These are phyloP conservation scores for Pichia sp. DNA, from an alignment of 1,139 yeast genomes.

Conservation along the genomic window DNA sequence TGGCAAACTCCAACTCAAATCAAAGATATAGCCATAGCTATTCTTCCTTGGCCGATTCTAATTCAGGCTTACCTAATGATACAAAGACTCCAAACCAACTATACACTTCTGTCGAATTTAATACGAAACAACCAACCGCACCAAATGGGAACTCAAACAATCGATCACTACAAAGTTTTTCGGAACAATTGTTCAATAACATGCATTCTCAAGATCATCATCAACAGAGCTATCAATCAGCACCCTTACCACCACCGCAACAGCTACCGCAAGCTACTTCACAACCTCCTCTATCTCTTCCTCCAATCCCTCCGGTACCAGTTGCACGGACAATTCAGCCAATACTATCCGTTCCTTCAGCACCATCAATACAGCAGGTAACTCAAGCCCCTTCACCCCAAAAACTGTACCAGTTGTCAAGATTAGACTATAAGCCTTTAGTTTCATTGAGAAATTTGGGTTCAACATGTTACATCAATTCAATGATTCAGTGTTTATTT, in stretches of 20 bases:
- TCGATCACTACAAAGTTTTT: neutral
- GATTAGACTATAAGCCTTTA: slow-evolving; percentile 20
- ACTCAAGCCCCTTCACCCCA: neutral
- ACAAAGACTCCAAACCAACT: neutral
- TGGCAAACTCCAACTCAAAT: neutral
- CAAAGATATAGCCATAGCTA: slow-evolving; percentile 3
- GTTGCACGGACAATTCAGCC: neutral
- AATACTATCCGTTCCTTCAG: neutral
- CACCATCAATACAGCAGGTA: neutral
- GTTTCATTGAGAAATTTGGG: slow-evolving; percentile 76
- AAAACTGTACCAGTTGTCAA: slow-evolving; percentile 3
- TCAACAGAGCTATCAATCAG: neutral
- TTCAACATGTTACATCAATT: slow-evolving; percentile 91
- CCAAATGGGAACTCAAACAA: neutral
- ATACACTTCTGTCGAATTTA: neutral
- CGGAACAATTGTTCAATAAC: neutral
- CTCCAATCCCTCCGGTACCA: slow-evolving; percentile 4
- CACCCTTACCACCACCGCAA: neutral
- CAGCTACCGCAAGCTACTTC: neutral
- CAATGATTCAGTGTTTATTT: slow-evolving; percentile 75
- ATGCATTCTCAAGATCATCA: neutral
- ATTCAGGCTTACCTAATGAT: neutral
- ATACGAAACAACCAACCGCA: neutral
- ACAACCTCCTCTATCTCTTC: neutral
- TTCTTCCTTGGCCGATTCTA: slow-evolving; percentile 3